Base-by-base conservation (phyloP, 306 rosid species). In the Prunus mume region DNA sequence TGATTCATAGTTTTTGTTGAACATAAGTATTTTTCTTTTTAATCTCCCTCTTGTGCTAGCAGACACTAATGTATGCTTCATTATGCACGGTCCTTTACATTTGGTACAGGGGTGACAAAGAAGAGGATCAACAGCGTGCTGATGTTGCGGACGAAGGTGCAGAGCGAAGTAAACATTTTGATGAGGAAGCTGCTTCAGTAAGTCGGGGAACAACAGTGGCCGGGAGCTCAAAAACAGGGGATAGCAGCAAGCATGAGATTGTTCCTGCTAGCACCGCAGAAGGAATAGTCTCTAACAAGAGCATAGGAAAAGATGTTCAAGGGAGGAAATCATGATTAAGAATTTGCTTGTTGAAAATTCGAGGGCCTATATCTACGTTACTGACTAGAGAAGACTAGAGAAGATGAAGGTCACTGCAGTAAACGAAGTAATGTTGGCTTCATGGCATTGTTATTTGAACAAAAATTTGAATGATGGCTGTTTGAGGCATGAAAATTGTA, bases 61-160 rank as follows among this genome's bases (percentile, higher is more conserved):
- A 50, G 54, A 63, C 43, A 1, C 61, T 41, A 49, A 56, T 30
- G 8, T 0, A 9, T 62, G 45, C 20, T 22, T 27, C 15, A 60
- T 81, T 50, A 74, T 4, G 52, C 30, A 20, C 9, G 58, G 64
- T 52, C 54, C 69, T 77, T 68, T 38, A 20, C 71, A 72, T 76
- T 22, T 69, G 77, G 54, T 74, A 86, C 86, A 94, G 98, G 80
- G 91, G 93, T 63, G 86, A 91, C 52, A 89, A 72, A 75, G 88
- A 84, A 18, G 90, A 81, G 79, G 74, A 78, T 73, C 86, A 66
- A 58, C 65, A n/a, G 13, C 73, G 66, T 57, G 85, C 81, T 62
- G 85, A 69, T 78, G 78, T 83, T 60, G 90, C 67, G 0, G 85
- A 81, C 20, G 90, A 85, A 86, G 85, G 83, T 25, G 77, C 83